A percentile compares a stretch with the other conserved stretches of the same genome.
These are phyloP conservation scores for Pseudomonodictys pantanalensis DNA, from an alignment of 495 filamentous ascomycete species.

Conservation along the genomic window DNA sequence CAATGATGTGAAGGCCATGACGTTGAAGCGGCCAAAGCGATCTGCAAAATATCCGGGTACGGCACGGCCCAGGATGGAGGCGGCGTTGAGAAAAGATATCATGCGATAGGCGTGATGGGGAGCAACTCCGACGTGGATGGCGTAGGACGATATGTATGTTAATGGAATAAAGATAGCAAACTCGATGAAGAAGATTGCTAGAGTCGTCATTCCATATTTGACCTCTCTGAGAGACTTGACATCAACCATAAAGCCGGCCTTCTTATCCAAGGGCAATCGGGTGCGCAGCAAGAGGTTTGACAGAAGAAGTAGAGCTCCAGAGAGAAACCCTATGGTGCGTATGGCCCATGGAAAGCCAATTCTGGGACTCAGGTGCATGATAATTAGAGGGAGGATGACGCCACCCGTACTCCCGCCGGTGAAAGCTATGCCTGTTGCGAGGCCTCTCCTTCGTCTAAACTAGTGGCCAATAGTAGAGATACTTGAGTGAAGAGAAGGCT, in stretches of 20 bases:
- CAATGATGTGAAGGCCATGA: slow-evolving; percentile 49
- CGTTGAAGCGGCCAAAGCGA: slow-evolving; percentile 60
- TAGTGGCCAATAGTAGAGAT: slow-evolving; percentile 16
- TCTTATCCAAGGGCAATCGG: slow-evolving; percentile 49
- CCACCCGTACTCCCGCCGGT: slow-evolving; percentile 46
- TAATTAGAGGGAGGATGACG: slow-evolving; percentile 54
- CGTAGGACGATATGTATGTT: slow-evolving; percentile 55
- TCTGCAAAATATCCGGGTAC: slow-evolving; percentile 63
- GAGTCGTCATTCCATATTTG: slow-evolving; percentile 54
- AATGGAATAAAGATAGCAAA: slow-evolving; percentile 49
- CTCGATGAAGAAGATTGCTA: slow-evolving; percentile 58
- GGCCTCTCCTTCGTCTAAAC: slow-evolving; percentile 5
- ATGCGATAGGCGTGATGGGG: slow-evolving; percentile 55
- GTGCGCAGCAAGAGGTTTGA: slow-evolving; percentile 52
- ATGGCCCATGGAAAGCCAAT: slow-evolving; percentile 61
- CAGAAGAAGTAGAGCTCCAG: slow-evolving; percentile 48
- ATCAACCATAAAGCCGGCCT: slow-evolving; percentile 51
- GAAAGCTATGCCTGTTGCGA: slow-evolving; percentile 16
- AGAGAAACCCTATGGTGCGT: slow-evolving; percentile 55
- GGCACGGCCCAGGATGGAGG: slow-evolving; percentile 68
- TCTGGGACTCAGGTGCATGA: slow-evolving; percentile 52
- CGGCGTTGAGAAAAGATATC: slow-evolving; percentile 66
- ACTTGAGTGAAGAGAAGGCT: slow-evolving; percentile 11
- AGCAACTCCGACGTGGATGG: slow-evolving; percentile 48
- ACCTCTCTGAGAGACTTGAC: slow-evolving; percentile 52